Evolutionary conservation across 176 grass and related monocot species (phyloP).

Genomic region (Cenchrus purpureus): DNA sequence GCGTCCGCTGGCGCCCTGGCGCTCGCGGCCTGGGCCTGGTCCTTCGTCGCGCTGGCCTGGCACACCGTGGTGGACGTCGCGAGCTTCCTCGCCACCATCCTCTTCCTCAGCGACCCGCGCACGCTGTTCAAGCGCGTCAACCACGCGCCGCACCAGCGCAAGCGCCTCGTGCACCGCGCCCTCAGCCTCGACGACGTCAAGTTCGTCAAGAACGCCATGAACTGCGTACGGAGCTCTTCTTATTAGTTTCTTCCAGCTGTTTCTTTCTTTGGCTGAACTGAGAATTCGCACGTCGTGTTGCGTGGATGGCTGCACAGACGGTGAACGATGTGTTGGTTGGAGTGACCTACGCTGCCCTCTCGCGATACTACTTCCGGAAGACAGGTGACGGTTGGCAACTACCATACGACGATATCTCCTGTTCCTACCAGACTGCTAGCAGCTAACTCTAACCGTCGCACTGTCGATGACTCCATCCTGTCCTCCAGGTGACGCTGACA

Average conservation of each 20-base stretch:
- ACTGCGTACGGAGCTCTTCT: conserved; percentile 58
- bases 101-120: conserved; percentile 63
- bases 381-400: conserved; percentile 48
- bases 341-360: conserved; percentile 69
- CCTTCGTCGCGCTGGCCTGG: conserved; percentile 61
- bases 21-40: conserved; percentile 41
- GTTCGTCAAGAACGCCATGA: conserved; percentile 70
- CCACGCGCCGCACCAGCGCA: conserved; percentile 38
- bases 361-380: conserved; percentile 72
- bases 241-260: background rate
- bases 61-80: conserved; percentile 64
- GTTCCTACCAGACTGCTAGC: background rate
- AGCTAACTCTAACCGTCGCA: background rate
- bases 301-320: conserved; percentile 50
- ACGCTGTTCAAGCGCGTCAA: conserved; percentile 69
- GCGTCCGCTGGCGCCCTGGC: conserved; percentile 37
- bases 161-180: conserved; percentile 70
- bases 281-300: background rate
- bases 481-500: conserved; percentile 51
- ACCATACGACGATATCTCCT: background rate
- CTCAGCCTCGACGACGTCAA: conserved; percentile 80
- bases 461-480: background rate
- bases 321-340: conserved; percentile 90
- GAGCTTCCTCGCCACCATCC: conserved; percentile 54
- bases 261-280: background rate